Conservation (phyloP, 306 rosid species). For the Acacia melanoxylon region DNA sequence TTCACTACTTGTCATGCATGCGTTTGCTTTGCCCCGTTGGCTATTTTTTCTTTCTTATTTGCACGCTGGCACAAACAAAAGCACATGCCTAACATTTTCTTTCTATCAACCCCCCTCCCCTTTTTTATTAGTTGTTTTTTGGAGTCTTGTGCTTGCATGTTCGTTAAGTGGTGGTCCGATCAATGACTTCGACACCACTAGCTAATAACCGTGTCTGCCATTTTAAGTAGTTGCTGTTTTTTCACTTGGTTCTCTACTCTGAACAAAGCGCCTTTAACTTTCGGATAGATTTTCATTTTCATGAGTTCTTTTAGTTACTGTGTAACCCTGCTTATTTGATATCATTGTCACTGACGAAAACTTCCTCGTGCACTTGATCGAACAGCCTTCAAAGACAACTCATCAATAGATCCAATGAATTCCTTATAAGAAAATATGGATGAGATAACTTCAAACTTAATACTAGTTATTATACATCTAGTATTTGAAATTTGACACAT, state of each 20-base stretch:
- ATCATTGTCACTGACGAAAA: not conserved
- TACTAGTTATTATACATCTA: not conserved
- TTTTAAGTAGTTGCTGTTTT: not conserved
- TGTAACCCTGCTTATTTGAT: not conserved
- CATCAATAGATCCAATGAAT: not conserved
- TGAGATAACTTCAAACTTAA: not conserved
- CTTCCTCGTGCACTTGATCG: not conserved
- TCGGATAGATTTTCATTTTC: not conserved
- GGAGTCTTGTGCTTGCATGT: slow-evolving; percentile 27
- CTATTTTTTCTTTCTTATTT: not conserved
- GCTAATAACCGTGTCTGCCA: not conserved
- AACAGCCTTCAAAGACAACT: not conserved
- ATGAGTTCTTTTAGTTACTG: not conserved
- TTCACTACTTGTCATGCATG: slow-evolving; percentile 31
- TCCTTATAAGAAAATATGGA: not conserved
- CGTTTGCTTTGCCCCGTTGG: slow-evolving; percentile 36
- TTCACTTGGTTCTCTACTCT: not conserved
- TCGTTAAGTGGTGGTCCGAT: slow-evolving; percentile 34
- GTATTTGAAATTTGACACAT: not conserved
- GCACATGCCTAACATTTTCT: slow-evolving; percentile 37
- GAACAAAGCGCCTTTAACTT: not conserved
- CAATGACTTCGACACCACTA: not conserved
- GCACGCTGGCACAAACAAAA: not conserved
- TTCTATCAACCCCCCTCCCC: slow-evolving; percentile 1
- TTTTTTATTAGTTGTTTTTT: slow-evolving; percentile 27